A percentile compares a stretch with the other conserved stretches of the same genome.
These are phyloP conservation scores for Coelastrella sp. DNA, from an alignment of 139 green algal genomes.

Conservation along the genomic window DNA sequence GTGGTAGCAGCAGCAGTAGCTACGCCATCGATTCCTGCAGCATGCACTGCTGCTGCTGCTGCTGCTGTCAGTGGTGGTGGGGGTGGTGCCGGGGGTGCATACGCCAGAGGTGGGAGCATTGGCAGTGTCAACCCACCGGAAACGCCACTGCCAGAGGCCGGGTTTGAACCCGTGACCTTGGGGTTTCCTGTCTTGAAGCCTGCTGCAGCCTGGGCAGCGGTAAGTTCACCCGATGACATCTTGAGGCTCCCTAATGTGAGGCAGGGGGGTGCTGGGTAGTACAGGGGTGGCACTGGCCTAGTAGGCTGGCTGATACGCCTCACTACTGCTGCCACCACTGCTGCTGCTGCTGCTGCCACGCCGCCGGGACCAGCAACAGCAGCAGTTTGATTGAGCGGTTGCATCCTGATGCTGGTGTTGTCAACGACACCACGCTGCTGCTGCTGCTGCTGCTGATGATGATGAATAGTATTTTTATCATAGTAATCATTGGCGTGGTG, in stretches of 20 bases:
- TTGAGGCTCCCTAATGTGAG: background rate
- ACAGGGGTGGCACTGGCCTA: background rate
- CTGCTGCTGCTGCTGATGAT: background rate
- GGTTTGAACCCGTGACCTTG: background rate
- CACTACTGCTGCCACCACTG: background rate
- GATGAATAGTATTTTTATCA: too few relatives aligned
- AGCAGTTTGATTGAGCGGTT: background rate
- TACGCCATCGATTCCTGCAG: background rate
- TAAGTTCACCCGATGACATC: background rate
- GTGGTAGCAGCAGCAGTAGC: background rate
- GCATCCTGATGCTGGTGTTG: background rate
- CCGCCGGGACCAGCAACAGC: background rate
- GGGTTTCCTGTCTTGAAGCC: background rate
- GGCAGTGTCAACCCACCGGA: conserved; percentile 4
- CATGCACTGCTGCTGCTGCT: background rate
- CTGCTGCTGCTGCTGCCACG: background rate
- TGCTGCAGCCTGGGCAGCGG: background rate
- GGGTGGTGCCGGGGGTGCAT: background rate
- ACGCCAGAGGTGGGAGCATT: conserved; percentile 18
- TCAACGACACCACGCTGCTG: background rate
- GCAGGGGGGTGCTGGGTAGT: background rate
- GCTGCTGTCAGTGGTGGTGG: background rate
- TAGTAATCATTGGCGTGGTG: too few relatives aligned
- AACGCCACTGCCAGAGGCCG: background rate
- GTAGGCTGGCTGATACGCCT: background rate